phyloP scores from a whole-genome alignment of 2,329 filamentous ascomycete species.

The Dryadomyces quercus-mongolicae region DNA sequence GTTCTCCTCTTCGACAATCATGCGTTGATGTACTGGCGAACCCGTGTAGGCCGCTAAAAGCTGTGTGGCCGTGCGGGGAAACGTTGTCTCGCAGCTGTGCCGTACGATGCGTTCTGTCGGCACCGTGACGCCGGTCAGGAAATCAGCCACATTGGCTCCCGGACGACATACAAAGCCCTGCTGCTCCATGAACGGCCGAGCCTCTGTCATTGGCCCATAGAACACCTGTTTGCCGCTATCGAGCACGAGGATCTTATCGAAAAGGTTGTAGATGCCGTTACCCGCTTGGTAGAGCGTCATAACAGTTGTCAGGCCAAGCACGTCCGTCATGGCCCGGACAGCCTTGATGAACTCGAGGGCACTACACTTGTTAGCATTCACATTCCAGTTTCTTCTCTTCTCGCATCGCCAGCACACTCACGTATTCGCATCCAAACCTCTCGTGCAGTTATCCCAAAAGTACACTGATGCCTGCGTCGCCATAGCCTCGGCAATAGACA shows the following conservation, averaged over 20 bases:
- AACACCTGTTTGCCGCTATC: slow-evolving; percentile 54
- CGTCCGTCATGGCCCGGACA: slow-evolving; percentile 54
- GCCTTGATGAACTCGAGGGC: slow-evolving; percentile 55
- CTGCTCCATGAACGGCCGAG: slow-evolving; percentile 52
- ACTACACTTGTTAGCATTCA: slow-evolving; percentile 14
- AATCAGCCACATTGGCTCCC: slow-evolving; percentile 60
- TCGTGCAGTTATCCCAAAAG: slow-evolving; percentile 62
- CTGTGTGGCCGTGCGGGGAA: slow-evolving; percentile 49
- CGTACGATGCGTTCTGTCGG: slow-evolving; percentile 60
- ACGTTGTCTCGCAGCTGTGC: slow-evolving; percentile 48
- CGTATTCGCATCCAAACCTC: slow-evolving; percentile 50
- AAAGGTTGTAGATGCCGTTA: slow-evolving; percentile 52
- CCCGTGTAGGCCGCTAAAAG: slow-evolving; percentile 47
- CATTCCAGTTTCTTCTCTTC: background rate
- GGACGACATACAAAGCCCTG: slow-evolving; percentile 51
- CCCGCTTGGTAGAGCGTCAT: slow-evolving; percentile 57
- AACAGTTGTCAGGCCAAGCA: slow-evolving; percentile 44
- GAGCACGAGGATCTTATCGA: slow-evolving; percentile 66
- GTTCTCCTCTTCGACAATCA: slow-evolving; percentile 40
- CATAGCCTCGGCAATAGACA: slow-evolving; percentile 62
- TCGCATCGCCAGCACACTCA: slow-evolving; percentile 22
- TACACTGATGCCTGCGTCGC: slow-evolving; percentile 45
- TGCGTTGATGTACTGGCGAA: slow-evolving; percentile 34
- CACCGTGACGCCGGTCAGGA: slow-evolving; percentile 68
- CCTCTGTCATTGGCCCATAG: slow-evolving; percentile 48